These are phyloP conservation scores for Lupinus albus DNA, from an alignment of 306 rosid genomes.

Conservation along the genomic window DNA sequence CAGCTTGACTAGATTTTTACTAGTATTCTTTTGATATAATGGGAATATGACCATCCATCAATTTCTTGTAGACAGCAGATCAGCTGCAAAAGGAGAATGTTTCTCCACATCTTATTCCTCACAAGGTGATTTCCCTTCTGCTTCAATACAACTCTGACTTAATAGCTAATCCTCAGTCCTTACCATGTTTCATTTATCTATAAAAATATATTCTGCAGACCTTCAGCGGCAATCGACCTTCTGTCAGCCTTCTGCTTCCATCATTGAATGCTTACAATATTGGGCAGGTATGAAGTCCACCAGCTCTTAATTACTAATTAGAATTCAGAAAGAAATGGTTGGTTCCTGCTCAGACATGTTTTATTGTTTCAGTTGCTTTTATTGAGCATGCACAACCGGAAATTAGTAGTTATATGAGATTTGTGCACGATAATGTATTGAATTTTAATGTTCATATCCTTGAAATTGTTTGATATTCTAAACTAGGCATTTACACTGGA, in stretches of 20 bases:
- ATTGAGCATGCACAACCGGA: conserved; percentile 10
- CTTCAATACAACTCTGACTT: conserved; percentile 32
- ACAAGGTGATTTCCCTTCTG: conserved; percentile 61
- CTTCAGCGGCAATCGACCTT: conserved; percentile 83
- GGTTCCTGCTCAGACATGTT: neutral
- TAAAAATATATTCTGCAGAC: conserved; percentile 51
- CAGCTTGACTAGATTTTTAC: neutral
- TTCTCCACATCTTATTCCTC: conserved; percentile 71
- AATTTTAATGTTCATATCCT: neutral
- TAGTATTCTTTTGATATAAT: neutral
- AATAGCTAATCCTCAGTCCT: conserved; percentile 27
- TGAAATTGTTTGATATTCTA: neutral
- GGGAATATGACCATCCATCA: conserved; percentile 34
- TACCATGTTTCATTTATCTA: conserved; percentile 35
- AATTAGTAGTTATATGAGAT: conserved; percentile 3
- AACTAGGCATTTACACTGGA: neutral
- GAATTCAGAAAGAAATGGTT: conserved; percentile 15
- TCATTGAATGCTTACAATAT: conserved; percentile 75
- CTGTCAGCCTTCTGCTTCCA: conserved; percentile 81
- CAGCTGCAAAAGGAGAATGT: conserved; percentile 83
- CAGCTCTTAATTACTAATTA: conserved; percentile 6
- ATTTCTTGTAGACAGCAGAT: conserved; percentile 60
- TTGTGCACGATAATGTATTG: conserved; percentile 4
- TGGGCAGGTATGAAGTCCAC: conserved; percentile 63
- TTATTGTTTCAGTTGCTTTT: conserved; percentile 16